phyloP scores from a whole-genome alignment of 129 eudicot species.

The Smallanthus sonchifolius region DNA sequence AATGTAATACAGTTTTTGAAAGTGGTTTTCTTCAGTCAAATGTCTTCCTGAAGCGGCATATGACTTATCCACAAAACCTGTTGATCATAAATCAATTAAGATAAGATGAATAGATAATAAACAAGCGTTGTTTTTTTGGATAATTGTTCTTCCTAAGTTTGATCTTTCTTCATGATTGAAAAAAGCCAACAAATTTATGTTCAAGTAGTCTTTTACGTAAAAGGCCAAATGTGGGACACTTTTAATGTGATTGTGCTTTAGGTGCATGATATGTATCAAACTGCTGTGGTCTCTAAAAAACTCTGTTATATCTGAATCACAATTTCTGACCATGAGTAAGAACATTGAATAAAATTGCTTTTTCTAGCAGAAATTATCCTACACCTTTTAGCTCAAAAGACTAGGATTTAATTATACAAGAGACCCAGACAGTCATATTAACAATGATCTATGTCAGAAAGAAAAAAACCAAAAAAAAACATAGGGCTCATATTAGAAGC shows the following conservation, averaged over 20 bases:
- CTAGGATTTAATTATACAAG: slow-evolving; percentile 1
- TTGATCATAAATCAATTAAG: slow-evolving; percentile 21
- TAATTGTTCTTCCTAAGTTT: not conserved
- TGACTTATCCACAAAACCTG: slow-evolving; percentile 40
- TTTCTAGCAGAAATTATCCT: not conserved
- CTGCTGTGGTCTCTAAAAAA: not conserved
- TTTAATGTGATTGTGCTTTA: slow-evolving; percentile 1
- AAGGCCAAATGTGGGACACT: not conserved
- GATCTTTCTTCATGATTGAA: not conserved
- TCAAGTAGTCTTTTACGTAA: not conserved
- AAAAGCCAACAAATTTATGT: not conserved
- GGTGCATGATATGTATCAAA: not conserved
- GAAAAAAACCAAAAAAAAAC: not conserved
- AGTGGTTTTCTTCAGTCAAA: slow-evolving; percentile 47
- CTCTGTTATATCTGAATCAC: not conserved
- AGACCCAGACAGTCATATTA: not conserved
- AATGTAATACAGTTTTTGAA: slow-evolving; percentile 50
- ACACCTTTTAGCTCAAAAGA: not conserved
- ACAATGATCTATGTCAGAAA: not conserved
- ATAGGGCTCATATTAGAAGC: not conserved
- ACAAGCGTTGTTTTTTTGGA: not conserved
- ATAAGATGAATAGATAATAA: slow-evolving; percentile 4
- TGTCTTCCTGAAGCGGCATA: slow-evolving; percentile 49
- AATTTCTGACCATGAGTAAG: not conserved
- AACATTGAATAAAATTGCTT: not conserved